Evolutionary conservation across 768 basidiomycete species (phyloP).

Genomic region (Agrocybe praecox): DNA sequence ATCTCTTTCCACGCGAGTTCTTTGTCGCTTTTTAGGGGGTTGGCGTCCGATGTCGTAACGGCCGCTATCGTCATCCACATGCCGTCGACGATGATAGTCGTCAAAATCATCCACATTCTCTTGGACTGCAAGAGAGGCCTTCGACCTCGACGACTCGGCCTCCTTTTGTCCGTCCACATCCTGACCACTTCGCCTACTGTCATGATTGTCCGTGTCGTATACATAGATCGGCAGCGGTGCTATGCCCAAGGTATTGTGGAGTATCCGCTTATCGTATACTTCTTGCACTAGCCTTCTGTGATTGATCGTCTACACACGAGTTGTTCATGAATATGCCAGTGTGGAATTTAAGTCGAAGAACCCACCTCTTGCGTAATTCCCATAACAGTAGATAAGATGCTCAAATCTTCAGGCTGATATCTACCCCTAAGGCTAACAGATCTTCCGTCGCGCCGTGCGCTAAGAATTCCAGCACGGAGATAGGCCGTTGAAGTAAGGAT

Average conservation of each 20-base stretch:
- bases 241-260: conserved; percentile 64
- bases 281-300: conserved; percentile 72
- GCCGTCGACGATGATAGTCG: conserved; percentile 4
- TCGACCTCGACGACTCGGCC: conserved; percentile 6
- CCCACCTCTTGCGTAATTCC: conserved; percentile 81
- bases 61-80: conserved; percentile 50
- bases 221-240: conserved; percentile 17
- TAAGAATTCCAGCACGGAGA: conserved; percentile 62
- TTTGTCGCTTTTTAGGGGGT: conserved; percentile 49
- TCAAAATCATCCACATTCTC: conserved; percentile 13
- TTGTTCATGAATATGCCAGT: conserved; percentile 1
- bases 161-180: neutral
- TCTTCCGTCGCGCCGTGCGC: conserved; percentile 53
- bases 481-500: conserved; percentile 81
- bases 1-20: conserved; percentile 40
- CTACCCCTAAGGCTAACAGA: conserved; percentile 42
- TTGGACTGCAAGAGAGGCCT: conserved; percentile 12
- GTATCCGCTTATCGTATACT: conserved; percentile 56
- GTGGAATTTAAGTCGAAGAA: neutral
- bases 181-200: neutral
- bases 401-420: conserved; percentile 64
- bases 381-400: conserved; percentile 79
- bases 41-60: conserved; percentile 56
- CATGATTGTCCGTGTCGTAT: neutral
- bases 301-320: conserved; percentile 60